A percentile compares a stretch with the other conserved stretches of the same genome.
These are phyloP conservation scores for Lachnellula subtilissima DNA, from an alignment of 2,329 filamentous ascomycete genomes.

Conservation along the genomic window DNA sequence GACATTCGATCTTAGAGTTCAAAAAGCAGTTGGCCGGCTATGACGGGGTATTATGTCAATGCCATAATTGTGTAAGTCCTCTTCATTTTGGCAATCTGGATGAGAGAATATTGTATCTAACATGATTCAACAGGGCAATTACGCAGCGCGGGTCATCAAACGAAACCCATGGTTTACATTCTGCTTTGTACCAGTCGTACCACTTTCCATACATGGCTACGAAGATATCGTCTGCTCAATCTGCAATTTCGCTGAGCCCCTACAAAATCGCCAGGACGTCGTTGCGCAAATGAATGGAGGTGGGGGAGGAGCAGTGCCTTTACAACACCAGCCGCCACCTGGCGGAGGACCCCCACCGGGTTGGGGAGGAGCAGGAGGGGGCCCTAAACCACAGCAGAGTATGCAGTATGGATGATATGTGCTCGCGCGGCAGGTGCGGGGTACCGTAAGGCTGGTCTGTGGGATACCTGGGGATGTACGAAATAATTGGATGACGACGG, in stretches of 20 bases:
- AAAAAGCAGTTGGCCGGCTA: slow-evolving; percentile 44
- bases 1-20: slow-evolving; percentile 26
- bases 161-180: slow-evolving; percentile 72
- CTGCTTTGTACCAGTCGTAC: slow-evolving; percentile 71
- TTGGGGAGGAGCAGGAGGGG: slow-evolving; percentile 25
- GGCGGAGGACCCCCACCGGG: slow-evolving; percentile 18
- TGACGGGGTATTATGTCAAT: slow-evolving; percentile 57
- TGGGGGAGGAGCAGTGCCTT: slow-evolving; percentile 21
- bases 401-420: slow-evolving; percentile 30
- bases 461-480: neutral
- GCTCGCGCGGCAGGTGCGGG: neutral
- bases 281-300: slow-evolving; percentile 22
- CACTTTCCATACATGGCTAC: slow-evolving; percentile 63
- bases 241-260: slow-evolving; percentile 70
- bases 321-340: slow-evolving; percentile 23
- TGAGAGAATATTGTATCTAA: neutral
- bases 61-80: slow-evolving; percentile 52
- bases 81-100: neutral
- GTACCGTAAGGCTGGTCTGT: neutral
- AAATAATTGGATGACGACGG: neutral
- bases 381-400: slow-evolving; percentile 22
- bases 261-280: slow-evolving; percentile 39
- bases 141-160: slow-evolving; percentile 55
- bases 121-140: slow-evolving; percentile 45
- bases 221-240: slow-evolving; percentile 68